These are phyloP conservation scores for Boletales sp. DNA, from an alignment of 768 basidiomycete species.

Conservation along the genomic window DNA sequence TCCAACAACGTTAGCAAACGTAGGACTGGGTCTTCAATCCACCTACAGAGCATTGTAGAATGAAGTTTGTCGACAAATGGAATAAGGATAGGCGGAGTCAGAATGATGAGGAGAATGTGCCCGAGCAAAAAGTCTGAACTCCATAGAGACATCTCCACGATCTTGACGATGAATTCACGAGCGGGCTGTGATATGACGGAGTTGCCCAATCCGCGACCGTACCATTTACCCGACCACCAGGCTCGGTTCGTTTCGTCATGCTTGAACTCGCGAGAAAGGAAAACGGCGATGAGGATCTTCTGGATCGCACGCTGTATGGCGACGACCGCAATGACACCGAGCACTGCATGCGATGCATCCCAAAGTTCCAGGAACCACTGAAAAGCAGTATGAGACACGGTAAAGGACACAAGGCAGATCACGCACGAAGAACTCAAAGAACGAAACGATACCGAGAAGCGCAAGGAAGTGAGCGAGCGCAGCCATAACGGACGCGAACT, in stretches of 20 bases:
- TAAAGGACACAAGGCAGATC: slow-evolving; percentile 25
- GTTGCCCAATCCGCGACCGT: slow-evolving; percentile 87
- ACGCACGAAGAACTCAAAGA: slow-evolving; percentile 96
- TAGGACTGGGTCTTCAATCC: neutral
- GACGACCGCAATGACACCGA: slow-evolving; percentile 87
- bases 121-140: slow-evolving; percentile 89
- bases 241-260: slow-evolving; percentile 98
- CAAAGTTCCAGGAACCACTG: slow-evolving; percentile 97
- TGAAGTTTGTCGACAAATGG: slow-evolving; percentile 88
- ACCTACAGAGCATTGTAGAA: slow-evolving; percentile 89
- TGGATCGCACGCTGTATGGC: slow-evolving; percentile 89
- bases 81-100: slow-evolving; percentile 80
- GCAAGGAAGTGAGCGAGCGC: slow-evolving; percentile 79
- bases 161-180: slow-evolving; percentile 96
- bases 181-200: slow-evolving; percentile 93
- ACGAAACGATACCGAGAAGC: slow-evolving; percentile 77
- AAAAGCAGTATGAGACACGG: slow-evolving; percentile 14
- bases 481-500: slow-evolving; percentile 93
- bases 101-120: slow-evolving; percentile 80
- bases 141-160: slow-evolving; percentile 97
- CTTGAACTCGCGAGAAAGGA: slow-evolving; percentile 96
- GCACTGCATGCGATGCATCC: slow-evolving; percentile 94
- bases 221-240: slow-evolving; percentile 99
- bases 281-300: slow-evolving; percentile 91
- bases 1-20: slow-evolving; percentile 8